Evolutionary conservation across 1,284 basidiomycete genomes (phyloP).

Genomic region (Fomitiporia mediterranea): DNA sequence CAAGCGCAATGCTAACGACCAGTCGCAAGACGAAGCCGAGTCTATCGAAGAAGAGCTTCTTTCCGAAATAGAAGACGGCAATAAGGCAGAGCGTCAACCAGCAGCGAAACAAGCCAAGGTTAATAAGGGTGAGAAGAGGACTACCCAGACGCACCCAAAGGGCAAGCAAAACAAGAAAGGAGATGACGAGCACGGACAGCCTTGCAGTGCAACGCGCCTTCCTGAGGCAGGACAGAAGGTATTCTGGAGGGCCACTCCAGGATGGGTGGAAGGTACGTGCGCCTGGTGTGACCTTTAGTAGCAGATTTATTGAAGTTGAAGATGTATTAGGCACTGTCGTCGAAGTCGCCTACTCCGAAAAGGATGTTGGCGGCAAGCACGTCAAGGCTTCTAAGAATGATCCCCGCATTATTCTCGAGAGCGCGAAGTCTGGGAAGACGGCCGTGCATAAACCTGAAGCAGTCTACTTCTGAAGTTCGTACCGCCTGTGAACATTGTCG

Average conservation of each 20-base stretch:
- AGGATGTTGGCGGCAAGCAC: slow-evolving; percentile 12
- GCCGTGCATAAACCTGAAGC: slow-evolving; percentile 19
- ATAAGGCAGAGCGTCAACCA: not conserved
- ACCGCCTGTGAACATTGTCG: too few relatives aligned
- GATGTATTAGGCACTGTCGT: slow-evolving; percentile 13
- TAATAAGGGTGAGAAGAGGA: not conserved
- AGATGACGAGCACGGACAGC: slow-evolving; percentile 11
- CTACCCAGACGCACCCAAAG: not conserved
- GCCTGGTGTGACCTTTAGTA: too few relatives aligned
- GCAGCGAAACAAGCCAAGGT: slow-evolving; percentile 8
- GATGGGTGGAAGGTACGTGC: slow-evolving; percentile 17
- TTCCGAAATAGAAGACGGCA: not conserved
- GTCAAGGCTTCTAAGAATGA: slow-evolving; percentile 18
- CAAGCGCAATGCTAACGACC: slow-evolving; percentile 6
- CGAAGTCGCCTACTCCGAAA: slow-evolving; percentile 12
- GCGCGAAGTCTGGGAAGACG: slow-evolving; percentile 18
- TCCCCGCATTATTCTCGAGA: slow-evolving; percentile 16
- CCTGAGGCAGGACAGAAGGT: slow-evolving; percentile 17
- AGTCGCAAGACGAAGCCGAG: not conserved
- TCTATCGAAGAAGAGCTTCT: not conserved
- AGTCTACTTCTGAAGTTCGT: slow-evolving; percentile 13
- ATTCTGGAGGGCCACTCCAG: slow-evolving; percentile 10
- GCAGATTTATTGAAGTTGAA: too few relatives aligned
- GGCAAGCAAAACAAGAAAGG: not conserved
- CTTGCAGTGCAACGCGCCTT: slow-evolving; percentile 12